phyloP scores from a whole-genome alignment of 2,329 filamentous ascomycete genomes.

The Neurospora crassa region DNA sequence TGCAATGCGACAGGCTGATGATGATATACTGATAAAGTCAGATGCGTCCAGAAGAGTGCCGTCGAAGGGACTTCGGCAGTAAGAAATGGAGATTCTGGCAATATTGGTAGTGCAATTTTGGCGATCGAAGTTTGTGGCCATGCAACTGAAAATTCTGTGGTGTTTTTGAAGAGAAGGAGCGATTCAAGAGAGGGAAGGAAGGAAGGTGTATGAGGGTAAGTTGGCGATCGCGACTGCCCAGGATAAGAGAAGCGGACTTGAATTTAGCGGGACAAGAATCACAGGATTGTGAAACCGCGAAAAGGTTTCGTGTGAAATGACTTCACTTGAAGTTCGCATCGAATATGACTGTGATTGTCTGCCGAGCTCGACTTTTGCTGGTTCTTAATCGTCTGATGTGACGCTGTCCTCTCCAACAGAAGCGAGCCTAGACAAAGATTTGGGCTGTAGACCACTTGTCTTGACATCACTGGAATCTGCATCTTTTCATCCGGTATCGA shows the following conservation, averaged over 20 bases:
- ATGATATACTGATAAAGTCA: neutral
- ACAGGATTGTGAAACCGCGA: neutral
- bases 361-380: neutral
- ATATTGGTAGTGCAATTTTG: neutral
- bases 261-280: neutral
- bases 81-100: neutral
- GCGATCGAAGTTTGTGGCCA: neutral
- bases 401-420: neutral
- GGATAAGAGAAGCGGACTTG: neutral
- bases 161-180: neutral
- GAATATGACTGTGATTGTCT: neutral
- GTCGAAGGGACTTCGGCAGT: neutral
- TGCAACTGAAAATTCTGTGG: neutral
- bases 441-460: neutral
- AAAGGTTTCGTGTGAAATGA: neutral
- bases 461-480: neutral
- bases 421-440: neutral
- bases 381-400: neutral
- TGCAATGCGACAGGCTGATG: slow-evolving; percentile 1
- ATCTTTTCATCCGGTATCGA: neutral
- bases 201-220: neutral
- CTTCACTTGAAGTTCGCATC: neutral
- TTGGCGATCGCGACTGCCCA: neutral
- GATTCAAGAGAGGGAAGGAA: neutral
- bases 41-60: neutral